These are phyloP conservation scores for Triticum monococcum DNA, from an alignment of 176 grass and related monocot genomes.

Conservation along the genomic window DNA sequence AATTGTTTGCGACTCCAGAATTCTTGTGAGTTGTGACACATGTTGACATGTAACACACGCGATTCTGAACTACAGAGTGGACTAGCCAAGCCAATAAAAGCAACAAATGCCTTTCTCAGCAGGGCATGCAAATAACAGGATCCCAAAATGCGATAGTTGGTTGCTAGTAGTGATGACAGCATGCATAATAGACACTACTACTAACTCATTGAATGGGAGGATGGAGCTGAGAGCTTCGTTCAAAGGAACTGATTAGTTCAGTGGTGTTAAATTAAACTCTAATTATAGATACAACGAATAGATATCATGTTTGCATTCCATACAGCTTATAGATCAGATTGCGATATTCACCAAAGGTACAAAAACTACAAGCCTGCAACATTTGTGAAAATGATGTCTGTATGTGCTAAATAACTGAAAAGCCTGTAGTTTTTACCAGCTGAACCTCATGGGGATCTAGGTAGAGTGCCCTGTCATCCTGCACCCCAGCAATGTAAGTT, in stretches of 20 bases:
- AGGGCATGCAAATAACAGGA: not conserved
- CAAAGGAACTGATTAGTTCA: not conserved
- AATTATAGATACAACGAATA: slow-evolving; percentile 14
- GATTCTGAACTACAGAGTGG: not conserved
- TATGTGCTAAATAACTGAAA: slow-evolving; percentile 10
- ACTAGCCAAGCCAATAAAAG: not conserved
- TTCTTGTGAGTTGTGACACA: not conserved
- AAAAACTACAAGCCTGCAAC: not conserved
- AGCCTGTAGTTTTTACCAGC: slow-evolving; percentile 41
- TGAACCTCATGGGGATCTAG: slow-evolving; percentile 95
- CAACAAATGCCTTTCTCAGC: not conserved
- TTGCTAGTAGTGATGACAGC: not conserved
- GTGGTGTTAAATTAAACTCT: not conserved
- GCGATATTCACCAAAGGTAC: not conserved
- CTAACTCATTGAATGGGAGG: slow-evolving; percentile 1
- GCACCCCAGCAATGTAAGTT: slow-evolving; percentile 93
- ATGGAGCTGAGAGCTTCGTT: not conserved
- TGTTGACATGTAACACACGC: not conserved
- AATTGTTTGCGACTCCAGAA: not conserved
- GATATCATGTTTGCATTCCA: not conserved
- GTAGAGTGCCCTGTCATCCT: slow-evolving; percentile 90
- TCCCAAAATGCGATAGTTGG: not conserved
- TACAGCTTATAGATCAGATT: not conserved
- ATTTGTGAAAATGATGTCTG: not conserved
- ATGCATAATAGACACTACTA: not conserved